A percentile compares a stretch with the other conserved stretches of the same genome.
Conservation (phyloP, 169 alveolate genomes). For the Cryptosporidium bovis region DNA sequence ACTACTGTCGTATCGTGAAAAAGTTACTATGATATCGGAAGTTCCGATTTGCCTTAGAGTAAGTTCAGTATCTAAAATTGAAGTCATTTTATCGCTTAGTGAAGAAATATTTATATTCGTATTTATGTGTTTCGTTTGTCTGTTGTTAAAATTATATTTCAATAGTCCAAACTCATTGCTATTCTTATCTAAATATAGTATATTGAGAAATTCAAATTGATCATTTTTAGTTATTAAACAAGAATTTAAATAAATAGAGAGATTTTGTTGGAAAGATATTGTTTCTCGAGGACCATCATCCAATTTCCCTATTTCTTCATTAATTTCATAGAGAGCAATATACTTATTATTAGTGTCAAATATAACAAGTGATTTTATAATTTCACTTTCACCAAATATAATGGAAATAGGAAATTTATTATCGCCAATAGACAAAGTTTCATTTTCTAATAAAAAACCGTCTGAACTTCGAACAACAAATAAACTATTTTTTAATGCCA, state of each 20-base stretch:
- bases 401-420: background rate
- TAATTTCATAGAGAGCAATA: background rate
- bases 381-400: background rate
- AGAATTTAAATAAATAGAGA: constrained; percentile 11
- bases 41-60: background rate
- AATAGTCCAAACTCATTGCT: constrained; percentile 11
- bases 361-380: background rate
- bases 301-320: background rate
- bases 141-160: background rate
- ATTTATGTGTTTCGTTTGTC: background rate
- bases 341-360: background rate
- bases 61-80: background rate
- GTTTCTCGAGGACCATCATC: background rate
- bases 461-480: constrained; percentile 12
- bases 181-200: constrained; percentile 1
- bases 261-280: background rate
- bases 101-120: constrained; percentile 17
- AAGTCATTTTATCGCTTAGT: background rate
- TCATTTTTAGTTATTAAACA: constrained; percentile 5
- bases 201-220: background rate
- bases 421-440: background rate
- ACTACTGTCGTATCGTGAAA: constrained; percentile 3
- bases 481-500: constrained; percentile 5
- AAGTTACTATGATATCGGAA: constrained; percentile 11
- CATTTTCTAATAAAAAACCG: constrained; percentile 2